phyloP scores from a whole-genome alignment of 257 asterid genomes.

The Lavandula angustifolia region DNA sequence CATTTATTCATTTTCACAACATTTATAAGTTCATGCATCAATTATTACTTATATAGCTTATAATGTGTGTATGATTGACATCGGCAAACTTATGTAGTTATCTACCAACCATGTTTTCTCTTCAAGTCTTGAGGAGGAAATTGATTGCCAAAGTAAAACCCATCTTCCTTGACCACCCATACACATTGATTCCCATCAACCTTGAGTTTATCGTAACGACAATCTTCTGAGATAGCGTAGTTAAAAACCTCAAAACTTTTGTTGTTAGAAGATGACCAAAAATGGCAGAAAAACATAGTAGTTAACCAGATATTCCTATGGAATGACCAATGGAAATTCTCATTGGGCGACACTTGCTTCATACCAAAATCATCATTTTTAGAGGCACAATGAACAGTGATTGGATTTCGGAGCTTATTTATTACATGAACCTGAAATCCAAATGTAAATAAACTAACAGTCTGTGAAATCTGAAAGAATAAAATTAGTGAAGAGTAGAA shows the following conservation, averaged over 20 bases:
- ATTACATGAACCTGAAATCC: conserved; percentile 15
- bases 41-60: no score
- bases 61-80: no score
- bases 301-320: conserved; percentile 12
- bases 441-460: neutral
- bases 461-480: neutral
- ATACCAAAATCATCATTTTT: neutral
- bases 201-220: conserved; percentile 9
- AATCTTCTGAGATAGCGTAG: conserved; percentile 1
- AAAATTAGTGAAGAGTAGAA: neutral
- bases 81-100: no score
- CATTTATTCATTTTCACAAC: no score
- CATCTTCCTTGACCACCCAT: conserved; percentile 2
- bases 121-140: neutral
- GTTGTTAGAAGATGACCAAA: neutral
- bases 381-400: neutral
- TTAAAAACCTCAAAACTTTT: neutral
- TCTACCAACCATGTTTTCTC: neutral
- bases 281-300: neutral
- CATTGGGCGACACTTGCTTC: neutral
- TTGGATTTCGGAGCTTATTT: neutral
- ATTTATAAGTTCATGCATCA: no score
- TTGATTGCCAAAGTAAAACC: neutral
- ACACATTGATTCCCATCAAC: neutral
- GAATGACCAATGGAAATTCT: conserved; percentile 6